Conservation (phyloP, 306 rosid genomes). For the Comarum palustre region DNA sequence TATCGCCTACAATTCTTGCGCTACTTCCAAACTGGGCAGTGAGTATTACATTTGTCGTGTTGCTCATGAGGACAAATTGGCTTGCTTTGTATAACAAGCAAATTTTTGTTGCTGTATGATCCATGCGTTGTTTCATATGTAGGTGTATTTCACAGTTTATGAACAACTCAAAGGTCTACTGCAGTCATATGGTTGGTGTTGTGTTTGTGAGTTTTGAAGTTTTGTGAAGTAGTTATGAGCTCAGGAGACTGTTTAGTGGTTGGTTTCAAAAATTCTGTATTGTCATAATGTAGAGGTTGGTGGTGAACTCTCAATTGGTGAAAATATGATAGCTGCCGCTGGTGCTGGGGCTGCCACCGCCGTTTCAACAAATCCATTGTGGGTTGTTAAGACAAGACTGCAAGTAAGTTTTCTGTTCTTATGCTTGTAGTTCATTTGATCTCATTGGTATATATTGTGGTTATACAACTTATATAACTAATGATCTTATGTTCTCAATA, state of each 20-base stretch:
- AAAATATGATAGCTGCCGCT: conserved; percentile 79
- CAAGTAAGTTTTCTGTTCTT: conserved; percentile 59
- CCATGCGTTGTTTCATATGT: conserved; percentile 28
- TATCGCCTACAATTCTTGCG: conserved; percentile 90
- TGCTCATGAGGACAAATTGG: neutral
- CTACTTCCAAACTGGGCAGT: conserved; percentile 98
- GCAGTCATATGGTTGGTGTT: conserved; percentile 62
- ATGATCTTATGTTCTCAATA: conserved; percentile 16
- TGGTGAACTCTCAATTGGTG: conserved; percentile 56
- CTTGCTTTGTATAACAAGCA: neutral
- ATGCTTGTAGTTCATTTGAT: conserved; percentile 13
- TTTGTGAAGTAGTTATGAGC: conserved; percentile 11
- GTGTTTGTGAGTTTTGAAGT: conserved; percentile 13
- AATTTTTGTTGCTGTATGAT: neutral
- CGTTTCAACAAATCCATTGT: conserved; percentile 79
- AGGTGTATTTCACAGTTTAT: conserved; percentile 93
- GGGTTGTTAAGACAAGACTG: conserved; percentile 98
- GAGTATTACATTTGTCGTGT: conserved; percentile 40
- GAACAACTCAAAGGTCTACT: conserved; percentile 73
- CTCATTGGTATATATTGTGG: neutral
- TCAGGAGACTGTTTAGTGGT: conserved; percentile 1
- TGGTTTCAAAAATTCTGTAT: conserved; percentile 7
- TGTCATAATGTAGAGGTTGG: conserved; percentile 36
- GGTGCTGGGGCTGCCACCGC: conserved; percentile 96
- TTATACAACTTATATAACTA: neutral